Conservation (phyloP, 2,329 filamentous ascomycete genomes). For the Ophiocordyceps australis region DNA sequence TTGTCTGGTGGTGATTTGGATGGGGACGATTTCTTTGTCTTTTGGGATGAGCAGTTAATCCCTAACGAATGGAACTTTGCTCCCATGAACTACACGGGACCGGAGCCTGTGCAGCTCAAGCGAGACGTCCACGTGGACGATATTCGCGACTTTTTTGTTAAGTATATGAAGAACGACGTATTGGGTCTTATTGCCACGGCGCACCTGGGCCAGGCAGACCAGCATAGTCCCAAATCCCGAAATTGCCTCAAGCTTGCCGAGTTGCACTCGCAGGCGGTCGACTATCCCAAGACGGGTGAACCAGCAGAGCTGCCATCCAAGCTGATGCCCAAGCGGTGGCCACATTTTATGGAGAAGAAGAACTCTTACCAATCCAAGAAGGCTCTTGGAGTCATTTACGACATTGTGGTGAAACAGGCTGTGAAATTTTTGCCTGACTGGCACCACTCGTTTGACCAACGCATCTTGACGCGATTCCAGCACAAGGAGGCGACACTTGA, state of each 20-base stretch:
- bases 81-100: slow-evolving; percentile 60
- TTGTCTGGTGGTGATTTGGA: slow-evolving; percentile 91
- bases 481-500: slow-evolving; percentile 34
- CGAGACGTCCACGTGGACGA: slow-evolving; percentile 53
- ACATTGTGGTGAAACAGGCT: slow-evolving; percentile 37
- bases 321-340: slow-evolving; percentile 47
- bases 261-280: slow-evolving; percentile 80
- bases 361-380: slow-evolving; percentile 48
- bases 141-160: slow-evolving; percentile 71
- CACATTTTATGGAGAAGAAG: slow-evolving; percentile 73
- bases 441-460: slow-evolving; percentile 53
- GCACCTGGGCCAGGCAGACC: slow-evolving; percentile 65
- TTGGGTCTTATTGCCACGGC: slow-evolving; percentile 65
- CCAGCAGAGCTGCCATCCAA: slow-evolving; percentile 48
- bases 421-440: slow-evolving; percentile 60
- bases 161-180: slow-evolving; percentile 81
- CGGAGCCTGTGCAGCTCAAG: slow-evolving; percentile 34
- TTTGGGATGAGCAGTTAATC: slow-evolving; percentile 69
- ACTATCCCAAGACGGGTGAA: slow-evolving; percentile 82
- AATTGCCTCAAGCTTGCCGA: slow-evolving; percentile 50
- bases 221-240: slow-evolving; percentile 42
- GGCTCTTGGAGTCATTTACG: slow-evolving; percentile 68
- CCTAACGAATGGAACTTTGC: slow-evolving; percentile 50
- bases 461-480: slow-evolving; percentile 48
- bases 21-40: slow-evolving; percentile 86